Conservation (phyloP, 805 yeast genomes). For the Candida namnaoensis region DNA sequence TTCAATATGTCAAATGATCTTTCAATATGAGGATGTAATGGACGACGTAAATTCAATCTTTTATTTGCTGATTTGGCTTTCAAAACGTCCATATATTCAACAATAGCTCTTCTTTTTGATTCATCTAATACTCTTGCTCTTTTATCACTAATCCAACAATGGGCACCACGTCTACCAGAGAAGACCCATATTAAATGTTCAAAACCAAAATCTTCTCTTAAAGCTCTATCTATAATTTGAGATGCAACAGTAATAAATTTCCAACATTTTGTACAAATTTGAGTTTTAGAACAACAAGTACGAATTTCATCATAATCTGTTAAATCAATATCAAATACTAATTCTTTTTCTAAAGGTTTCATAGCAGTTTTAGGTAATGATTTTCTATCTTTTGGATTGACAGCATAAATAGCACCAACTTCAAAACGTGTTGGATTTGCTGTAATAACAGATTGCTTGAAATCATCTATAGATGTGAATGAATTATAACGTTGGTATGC, state of each 20-base stretch:
- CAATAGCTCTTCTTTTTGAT: conserved; percentile 62
- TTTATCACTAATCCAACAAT: conserved; percentile 93
- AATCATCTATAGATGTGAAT: conserved; percentile 55
- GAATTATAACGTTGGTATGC: conserved; percentile 89
- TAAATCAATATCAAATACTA: conserved; percentile 94
- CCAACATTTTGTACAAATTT: conserved; percentile 89
- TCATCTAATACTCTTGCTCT: conserved; percentile 75
- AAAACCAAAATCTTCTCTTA: conserved; percentile 86
- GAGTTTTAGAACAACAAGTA: conserved; percentile 86
- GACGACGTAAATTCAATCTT: conserved; percentile 53
- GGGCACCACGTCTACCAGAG: conserved; percentile 98
- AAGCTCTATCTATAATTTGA: conserved; percentile 58
- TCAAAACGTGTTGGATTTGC: conserved; percentile 88
- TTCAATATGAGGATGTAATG: conserved; percentile 82
- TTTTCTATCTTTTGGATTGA: conserved; percentile 82
- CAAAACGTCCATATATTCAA: conserved; percentile 76
- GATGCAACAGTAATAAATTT: conserved; percentile 81
- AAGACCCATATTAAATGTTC: conserved; percentile 86
- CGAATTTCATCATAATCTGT: conserved; percentile 93
- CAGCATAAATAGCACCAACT: conserved; percentile 85
- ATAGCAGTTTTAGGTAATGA: conserved; percentile 65
- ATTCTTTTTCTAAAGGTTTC: conserved; percentile 77
- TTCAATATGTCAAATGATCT: conserved; percentile 66
- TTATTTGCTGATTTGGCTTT: conserved; percentile 38
- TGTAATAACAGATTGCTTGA: conserved; percentile 65